phyloP scores from a whole-genome alignment of 257 asterid genomes.

The Petunia secreta region DNA sequence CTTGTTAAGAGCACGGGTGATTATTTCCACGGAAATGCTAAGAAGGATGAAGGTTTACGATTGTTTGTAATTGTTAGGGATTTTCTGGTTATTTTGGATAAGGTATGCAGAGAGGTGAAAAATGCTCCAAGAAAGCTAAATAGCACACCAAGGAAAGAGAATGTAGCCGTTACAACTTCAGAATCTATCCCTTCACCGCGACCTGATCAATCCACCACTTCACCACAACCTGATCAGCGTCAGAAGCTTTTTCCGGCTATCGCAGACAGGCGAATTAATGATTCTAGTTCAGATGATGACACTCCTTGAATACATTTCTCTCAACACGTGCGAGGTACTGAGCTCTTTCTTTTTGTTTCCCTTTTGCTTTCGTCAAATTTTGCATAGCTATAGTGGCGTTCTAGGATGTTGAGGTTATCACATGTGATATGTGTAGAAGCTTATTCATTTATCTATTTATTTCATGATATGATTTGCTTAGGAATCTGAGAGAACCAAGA shows the following conservation, averaged over 20 bases:
- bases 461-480: slow-evolving; percentile 13
- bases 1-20: slow-evolving; percentile 78
- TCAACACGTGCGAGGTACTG: slow-evolving; percentile 13
- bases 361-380: not conserved
- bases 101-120: slow-evolving; percentile 77
- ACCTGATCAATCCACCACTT: slow-evolving; percentile 25
- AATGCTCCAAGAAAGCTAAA: slow-evolving; percentile 40
- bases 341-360: not conserved
- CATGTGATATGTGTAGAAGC: not conserved
- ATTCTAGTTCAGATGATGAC: slow-evolving; percentile 73
- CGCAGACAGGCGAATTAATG: slow-evolving; percentile 59
- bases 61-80: slow-evolving; percentile 74
- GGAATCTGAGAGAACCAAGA: slow-evolving; percentile 14
- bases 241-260: slow-evolving; percentile 65
- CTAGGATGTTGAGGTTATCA: not conserved
- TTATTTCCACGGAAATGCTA: slow-evolving; percentile 86
- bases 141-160: slow-evolving; percentile 41
- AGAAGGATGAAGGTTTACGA: slow-evolving; percentile 87
- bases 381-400: not conserved
- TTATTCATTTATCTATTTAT: not conserved
- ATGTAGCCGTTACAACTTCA: slow-evolving; percentile 28
- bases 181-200: slow-evolving; percentile 28
- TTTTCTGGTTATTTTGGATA: slow-evolving; percentile 71
- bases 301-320: slow-evolving; percentile 31
- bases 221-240: slow-evolving; percentile 43